These are phyloP conservation scores for Exophiala mesophila DNA, from an alignment of 2,329 filamentous ascomycete species.

Conservation along the genomic window DNA sequence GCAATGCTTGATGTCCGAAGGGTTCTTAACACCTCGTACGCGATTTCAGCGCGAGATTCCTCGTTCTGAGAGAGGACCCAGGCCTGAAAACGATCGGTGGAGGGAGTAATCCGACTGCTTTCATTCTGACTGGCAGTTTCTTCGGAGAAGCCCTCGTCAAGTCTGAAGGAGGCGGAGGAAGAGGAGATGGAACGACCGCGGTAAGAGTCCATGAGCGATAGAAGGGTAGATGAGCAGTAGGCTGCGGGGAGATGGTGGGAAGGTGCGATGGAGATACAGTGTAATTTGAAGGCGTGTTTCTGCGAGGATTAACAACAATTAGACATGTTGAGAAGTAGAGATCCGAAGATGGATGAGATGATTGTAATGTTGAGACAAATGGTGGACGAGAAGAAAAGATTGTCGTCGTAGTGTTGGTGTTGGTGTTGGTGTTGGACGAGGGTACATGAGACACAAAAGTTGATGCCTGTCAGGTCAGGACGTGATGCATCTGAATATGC, in stretches of 20 bases:
- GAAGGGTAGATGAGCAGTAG: slow-evolving; percentile 1
- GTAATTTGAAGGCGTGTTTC: too few relatives aligned
- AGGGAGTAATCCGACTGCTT: slow-evolving; percentile 34
- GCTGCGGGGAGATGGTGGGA: background rate
- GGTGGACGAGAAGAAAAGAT: too few relatives aligned
- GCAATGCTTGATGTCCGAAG: slow-evolving; percentile 76
- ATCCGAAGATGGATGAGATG: too few relatives aligned
- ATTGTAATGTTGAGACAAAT: too few relatives aligned
- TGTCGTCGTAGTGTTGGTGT: too few relatives aligned
- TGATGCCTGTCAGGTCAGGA: too few relatives aligned
- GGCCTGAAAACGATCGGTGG: slow-evolving; percentile 45
- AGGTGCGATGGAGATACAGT: background rate
- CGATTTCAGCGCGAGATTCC: slow-evolving; percentile 61
- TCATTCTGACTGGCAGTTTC: slow-evolving; percentile 48
- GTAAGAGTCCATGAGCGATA: slow-evolving; percentile 6
- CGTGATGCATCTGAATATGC: too few relatives aligned
- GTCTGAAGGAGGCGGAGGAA: slow-evolving; percentile 43
- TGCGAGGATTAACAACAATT: too few relatives aligned
- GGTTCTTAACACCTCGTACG: slow-evolving; percentile 70
- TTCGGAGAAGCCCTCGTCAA: slow-evolving; percentile 86
- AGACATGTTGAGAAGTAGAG: too few relatives aligned
- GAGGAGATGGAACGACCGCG: slow-evolving; percentile 9
- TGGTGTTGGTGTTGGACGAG: too few relatives aligned
- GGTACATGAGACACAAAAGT: too few relatives aligned
- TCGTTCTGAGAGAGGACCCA: slow-evolving; percentile 54